These are phyloP conservation scores for Pelargonium fulgidum DNA, from an alignment of 441 rosid species.

Conservation along the genomic window DNA sequence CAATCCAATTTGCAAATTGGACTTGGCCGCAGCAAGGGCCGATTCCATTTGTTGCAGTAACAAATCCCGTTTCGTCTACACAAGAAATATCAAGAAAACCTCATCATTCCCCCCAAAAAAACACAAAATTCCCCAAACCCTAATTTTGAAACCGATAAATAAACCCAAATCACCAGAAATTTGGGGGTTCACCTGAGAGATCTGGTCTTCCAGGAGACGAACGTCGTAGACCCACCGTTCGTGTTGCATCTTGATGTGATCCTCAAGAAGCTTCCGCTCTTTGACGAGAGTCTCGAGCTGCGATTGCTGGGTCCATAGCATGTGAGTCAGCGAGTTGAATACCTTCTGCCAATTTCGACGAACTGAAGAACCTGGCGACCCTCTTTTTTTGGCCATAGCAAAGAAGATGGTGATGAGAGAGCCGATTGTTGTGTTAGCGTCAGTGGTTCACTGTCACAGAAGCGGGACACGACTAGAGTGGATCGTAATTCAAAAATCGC, in stretches of 20 bases:
- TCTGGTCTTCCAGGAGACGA: constrained; percentile 36
- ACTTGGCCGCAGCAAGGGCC: constrained; percentile 42
- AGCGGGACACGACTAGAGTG: background rate
- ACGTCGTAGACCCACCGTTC: constrained; percentile 44
- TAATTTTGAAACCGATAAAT: constrained; percentile 18
- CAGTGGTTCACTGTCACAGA: background rate
- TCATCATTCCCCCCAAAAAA: background rate
- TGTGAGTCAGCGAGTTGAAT: constrained; percentile 42
- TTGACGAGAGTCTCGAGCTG: constrained; percentile 50
- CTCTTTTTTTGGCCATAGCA: background rate
- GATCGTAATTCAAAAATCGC: background rate
- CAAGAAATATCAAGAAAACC: constrained; percentile 2
- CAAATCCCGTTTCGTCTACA: constrained; percentile 40
- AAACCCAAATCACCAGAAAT: constrained; percentile 12
- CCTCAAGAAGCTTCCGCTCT: constrained; percentile 59
- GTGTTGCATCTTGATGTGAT: constrained; percentile 38
- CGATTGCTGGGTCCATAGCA: constrained; percentile 48
- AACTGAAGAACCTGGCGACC: constrained; percentile 27
- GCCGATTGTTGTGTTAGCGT: background rate
- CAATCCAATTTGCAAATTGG: constrained; percentile 46
- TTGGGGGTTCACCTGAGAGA: constrained; percentile 38
- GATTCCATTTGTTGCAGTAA: constrained; percentile 40
- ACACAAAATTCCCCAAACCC: constrained; percentile 25
- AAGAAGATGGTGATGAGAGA: background rate
- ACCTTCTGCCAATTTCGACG: constrained; percentile 53